Evolutionary conservation across 306 rosid species (phyloP).

Genomic region (Begonia peltatifolia): DNA sequence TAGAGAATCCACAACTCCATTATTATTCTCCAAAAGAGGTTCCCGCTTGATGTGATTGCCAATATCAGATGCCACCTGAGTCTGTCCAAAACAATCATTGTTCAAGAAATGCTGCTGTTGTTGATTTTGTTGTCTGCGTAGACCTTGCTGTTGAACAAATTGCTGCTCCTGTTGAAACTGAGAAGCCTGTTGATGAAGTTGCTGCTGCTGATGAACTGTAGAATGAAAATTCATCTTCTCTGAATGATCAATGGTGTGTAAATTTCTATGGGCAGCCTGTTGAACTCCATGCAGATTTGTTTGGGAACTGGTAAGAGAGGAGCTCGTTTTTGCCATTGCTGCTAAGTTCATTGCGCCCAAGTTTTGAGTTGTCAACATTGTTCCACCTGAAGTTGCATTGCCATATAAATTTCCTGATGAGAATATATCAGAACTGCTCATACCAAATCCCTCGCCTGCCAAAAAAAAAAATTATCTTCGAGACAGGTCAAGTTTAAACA

Average conservation of each 20-base stretch:
- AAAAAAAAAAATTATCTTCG: slow-evolving; percentile 15
- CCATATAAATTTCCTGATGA: slow-evolving; percentile 60
- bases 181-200: slow-evolving; percentile 46
- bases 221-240: slow-evolving; percentile 70
- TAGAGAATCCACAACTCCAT: slow-evolving; percentile 42
- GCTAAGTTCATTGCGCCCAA: slow-evolving; percentile 43
- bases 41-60: slow-evolving; percentile 55
- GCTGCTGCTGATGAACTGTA: slow-evolving; percentile 43
- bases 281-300: slow-evolving; percentile 49
- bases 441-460: slow-evolving; percentile 75
- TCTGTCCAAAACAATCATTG: slow-evolving; percentile 44
- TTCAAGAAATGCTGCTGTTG: slow-evolving; percentile 46
- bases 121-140: slow-evolving; percentile 49
- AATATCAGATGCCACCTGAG: slow-evolving; percentile 44
- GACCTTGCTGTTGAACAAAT: slow-evolving; percentile 41
- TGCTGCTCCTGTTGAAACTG: slow-evolving; percentile 65
- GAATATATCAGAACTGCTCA: slow-evolving; percentile 45
- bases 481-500: background rate
- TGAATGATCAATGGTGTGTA: slow-evolving; percentile 46
- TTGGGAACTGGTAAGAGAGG: slow-evolving; percentile 42
- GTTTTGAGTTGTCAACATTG: slow-evolving; percentile 52
- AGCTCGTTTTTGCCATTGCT: slow-evolving; percentile 41
- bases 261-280: slow-evolving; percentile 47
- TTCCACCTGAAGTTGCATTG: slow-evolving; percentile 49
- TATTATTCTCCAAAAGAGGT: slow-evolving; percentile 49